Base-by-base conservation (phyloP, 1,139 yeast species). In the Candida labiduridarum region DNA sequence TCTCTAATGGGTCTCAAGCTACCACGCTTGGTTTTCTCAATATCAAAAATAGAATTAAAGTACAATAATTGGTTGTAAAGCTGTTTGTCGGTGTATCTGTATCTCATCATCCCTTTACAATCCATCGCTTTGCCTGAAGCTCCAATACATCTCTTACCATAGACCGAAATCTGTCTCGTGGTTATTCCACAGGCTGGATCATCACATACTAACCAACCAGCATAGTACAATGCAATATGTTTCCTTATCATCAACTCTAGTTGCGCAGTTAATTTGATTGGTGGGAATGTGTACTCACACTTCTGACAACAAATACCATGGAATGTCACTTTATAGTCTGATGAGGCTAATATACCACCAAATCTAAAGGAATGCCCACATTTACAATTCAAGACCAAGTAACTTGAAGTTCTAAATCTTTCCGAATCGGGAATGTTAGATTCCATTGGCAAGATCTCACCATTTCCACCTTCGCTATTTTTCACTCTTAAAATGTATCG, bases 61-160 rank as follows among this genome's bases (percentile, higher is more conserved):
- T 90, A 94, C 42, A 89, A 75, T 58, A 95, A 73, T 68, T 95
- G 99, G 62, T 89, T 89, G 73, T 94, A 94, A 46, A 95, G 77
- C 48, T 83, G 85, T 64, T 86, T 86, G 67, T 90, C 97, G 39
- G 84, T 76, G 66, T 89, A 94, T 54, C 79, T 80, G 68, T 84
- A 89, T 51, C 82, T 73, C 91, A 92, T 88, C 19, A 87, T 80
- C 31, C 99, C 99, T 58, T 87, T 85, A 66, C 98, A 94, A 29
- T 84, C 84, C 57, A 74, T 78, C 0, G 84, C 84, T 45, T 72
- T 76, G 7, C 89, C 89, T 56, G 78, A 79, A 53, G 67, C 67
- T 47, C 88, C 87, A 52, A 91, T 77, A 69, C 99, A 94, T 58
- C 95, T 78, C 59, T 84, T 84, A 53, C 97, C 98, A 62, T 89